A percentile compares a stretch with the other conserved stretches of the same genome.
phyloP scores from a whole-genome alignment of 805 yeast species.

The Peterozyma xylosa region DNA sequence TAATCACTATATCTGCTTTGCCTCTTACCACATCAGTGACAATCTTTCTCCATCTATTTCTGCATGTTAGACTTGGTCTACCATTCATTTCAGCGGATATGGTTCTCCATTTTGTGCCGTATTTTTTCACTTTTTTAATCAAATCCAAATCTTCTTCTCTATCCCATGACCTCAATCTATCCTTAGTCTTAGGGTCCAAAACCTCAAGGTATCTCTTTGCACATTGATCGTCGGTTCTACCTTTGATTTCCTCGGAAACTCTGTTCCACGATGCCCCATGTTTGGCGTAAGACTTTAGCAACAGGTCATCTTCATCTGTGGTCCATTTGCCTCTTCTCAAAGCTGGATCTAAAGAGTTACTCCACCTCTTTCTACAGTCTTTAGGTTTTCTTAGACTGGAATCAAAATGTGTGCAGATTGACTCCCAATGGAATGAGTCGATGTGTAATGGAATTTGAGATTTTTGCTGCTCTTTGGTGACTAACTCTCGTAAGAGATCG shows the following conservation, averaged over 20 bases:
- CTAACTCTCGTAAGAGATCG: constrained; percentile 33
- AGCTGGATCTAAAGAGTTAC: constrained; percentile 75
- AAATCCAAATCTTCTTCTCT: constrained; percentile 66
- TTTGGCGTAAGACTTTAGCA: constrained; percentile 54
- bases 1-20: constrained; percentile 47
- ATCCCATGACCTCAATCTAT: constrained; percentile 74
- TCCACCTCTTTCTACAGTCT: constrained; percentile 86
- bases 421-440: constrained; percentile 56
- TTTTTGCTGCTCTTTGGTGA: constrained; percentile 24
- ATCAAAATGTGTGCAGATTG: constrained; percentile 36
- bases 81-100: constrained; percentile 66
- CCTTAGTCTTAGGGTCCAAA: constrained; percentile 72
- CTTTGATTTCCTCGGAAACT: constrained; percentile 67
- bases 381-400: constrained; percentile 53
- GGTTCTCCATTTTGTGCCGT: constrained; percentile 88
- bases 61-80: constrained; percentile 81
- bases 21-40: constrained; percentile 69
- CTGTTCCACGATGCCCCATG: constrained; percentile 84
- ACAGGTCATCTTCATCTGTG: constrained; percentile 60
- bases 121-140: constrained; percentile 55
- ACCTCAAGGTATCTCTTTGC: constrained; percentile 88
- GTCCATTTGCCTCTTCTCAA: constrained; percentile 87
- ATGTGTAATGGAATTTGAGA: constrained; percentile 22
- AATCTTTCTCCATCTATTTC: constrained; percentile 89
- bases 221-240: constrained; percentile 93